These are phyloP conservation scores for Globisporangium cylindrosporum DNA, from an alignment of 352 stramenopile species.

Conservation along the genomic window DNA sequence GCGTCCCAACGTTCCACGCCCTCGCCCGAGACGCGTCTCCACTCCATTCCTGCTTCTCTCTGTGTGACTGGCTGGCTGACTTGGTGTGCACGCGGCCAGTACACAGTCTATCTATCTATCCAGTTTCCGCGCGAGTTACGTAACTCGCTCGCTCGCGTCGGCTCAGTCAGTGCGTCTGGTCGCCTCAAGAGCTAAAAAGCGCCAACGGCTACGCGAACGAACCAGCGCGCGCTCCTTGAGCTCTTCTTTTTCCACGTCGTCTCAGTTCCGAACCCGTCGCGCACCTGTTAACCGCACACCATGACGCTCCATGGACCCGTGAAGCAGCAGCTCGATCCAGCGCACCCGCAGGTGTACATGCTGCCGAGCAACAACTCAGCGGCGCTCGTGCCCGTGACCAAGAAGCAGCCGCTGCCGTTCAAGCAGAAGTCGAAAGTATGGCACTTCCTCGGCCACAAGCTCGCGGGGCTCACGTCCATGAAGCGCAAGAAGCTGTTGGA, in stretches of 20 bases:
- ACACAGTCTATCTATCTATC: not conserved
- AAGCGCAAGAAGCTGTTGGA: constrained; percentile 72
- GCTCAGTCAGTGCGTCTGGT: not conserved
- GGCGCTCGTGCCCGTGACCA: constrained; percentile 49
- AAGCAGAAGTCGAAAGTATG: constrained; percentile 50
- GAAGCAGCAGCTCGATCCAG: constrained; percentile 39
- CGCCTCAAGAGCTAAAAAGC: not conserved
- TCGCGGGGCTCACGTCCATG: constrained; percentile 65
- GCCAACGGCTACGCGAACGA: not conserved
- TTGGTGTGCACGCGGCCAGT: not conserved
- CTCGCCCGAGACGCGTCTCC: constrained; percentile 1
- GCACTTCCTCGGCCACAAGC: constrained; percentile 73
- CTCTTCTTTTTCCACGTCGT: not conserved
- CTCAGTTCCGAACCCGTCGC: not conserved
- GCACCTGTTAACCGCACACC: not conserved
- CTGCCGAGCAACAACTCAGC: constrained; percentile 19
- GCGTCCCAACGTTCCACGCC: constrained; percentile 3
- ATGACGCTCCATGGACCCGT: constrained; percentile 50
- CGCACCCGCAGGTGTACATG: constrained; percentile 35
- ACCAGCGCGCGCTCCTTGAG: not conserved
- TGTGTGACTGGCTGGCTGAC: not conserved
- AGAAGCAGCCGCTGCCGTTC: constrained; percentile 34
- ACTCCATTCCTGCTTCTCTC: not conserved
- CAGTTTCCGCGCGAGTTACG: not conserved
- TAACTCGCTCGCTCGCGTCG: not conserved